These are phyloP conservation scores for Phytophthora europaea DNA, from an alignment of 352 stramenopile species.

Conservation along the genomic window DNA sequence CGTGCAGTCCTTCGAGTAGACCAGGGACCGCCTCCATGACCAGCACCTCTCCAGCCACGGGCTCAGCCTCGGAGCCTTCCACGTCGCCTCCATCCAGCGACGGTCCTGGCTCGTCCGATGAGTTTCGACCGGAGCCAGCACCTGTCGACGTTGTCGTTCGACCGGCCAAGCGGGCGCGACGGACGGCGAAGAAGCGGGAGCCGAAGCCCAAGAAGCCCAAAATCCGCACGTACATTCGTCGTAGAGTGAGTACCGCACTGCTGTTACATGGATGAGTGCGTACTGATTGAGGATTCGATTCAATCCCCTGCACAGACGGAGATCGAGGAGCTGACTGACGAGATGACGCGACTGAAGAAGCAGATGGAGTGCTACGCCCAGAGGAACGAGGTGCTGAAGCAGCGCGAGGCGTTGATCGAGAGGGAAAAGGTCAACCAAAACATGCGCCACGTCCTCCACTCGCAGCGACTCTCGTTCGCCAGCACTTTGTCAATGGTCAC, in stretches of 20 bases:
- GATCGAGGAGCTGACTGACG: slow-evolving; percentile 19
- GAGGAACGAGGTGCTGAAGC: not conserved
- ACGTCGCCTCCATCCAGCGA: not conserved
- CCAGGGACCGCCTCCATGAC: not conserved
- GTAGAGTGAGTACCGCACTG: not conserved
- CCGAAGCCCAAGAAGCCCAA: slow-evolving; percentile 4
- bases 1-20: not conserved
- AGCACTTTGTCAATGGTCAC: slow-evolving; percentile 29
- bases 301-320: slow-evolving; percentile 12
- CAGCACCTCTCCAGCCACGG: not conserved
- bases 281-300: not conserved
- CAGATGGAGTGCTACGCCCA: slow-evolving; percentile 3
- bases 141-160: not conserved
- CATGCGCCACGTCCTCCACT: slow-evolving; percentile 14
- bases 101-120: not conserved
- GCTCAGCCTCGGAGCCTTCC: not conserved
- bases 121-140: not conserved
- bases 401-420: slow-evolving; percentile 10
- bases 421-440: slow-evolving; percentile 12
- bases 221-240: slow-evolving; percentile 4
- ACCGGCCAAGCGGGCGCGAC: not conserved
- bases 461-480: slow-evolving; percentile 23
- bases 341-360: slow-evolving; percentile 17
- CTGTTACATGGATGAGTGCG: not conserved
- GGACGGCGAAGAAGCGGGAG: not conserved